Base-by-base conservation (phyloP, 1,139 yeast genomes). In the Geotrichum bryndzae region DNA sequence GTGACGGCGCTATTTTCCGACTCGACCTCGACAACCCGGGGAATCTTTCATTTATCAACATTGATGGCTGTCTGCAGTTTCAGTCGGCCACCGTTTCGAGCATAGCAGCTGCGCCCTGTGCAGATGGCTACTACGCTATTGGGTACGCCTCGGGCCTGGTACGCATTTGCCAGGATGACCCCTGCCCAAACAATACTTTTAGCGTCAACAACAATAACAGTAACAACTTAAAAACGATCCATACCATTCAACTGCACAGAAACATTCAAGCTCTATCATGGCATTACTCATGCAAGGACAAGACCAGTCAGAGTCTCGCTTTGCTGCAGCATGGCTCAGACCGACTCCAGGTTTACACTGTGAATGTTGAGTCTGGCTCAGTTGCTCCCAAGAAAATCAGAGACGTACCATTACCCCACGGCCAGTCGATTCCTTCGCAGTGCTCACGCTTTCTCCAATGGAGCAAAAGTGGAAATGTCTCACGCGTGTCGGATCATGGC, bases 31-130 rank as follows among this genome's bases (percentile, higher is more conserved):
- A 27, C 25, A 22, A 18, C 38, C 48, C 57, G 4, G 54, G 22
- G 22, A 25, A 15, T 7, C 29, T 48, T 7, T 41, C 54, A 23
- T 38, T 18, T 8, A 33, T 59, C 29, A 52, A 55, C 41, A 15
- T 33, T n/a, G 23, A 53, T n/a, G 38, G 15, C 15, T 52, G 57
- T 6, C 11, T 25, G 38, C 18, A 51, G 22, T 53, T 54, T 8
- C 59, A 53, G 33, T 58, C 59, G 22, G 54, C 61, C 22, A 59
- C 65, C 1, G 58, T 63, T 3, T 60, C 62, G 1, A 54, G 61
- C 35, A 58, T 63, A 22, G 63, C 63, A 2, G 58, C 65, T 22
- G 63, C 65, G 11, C 65, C 65, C 3, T 63, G 65, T 51, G 62
- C 60, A 5, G 50, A 53, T n/a, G 63, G 59, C 18, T 53, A 58